Evolutionary conservation across 768 basidiomycete species (phyloP), one percentile per base, ranked within the genome.

Genomic region (Nidularia sp.): DNA sequence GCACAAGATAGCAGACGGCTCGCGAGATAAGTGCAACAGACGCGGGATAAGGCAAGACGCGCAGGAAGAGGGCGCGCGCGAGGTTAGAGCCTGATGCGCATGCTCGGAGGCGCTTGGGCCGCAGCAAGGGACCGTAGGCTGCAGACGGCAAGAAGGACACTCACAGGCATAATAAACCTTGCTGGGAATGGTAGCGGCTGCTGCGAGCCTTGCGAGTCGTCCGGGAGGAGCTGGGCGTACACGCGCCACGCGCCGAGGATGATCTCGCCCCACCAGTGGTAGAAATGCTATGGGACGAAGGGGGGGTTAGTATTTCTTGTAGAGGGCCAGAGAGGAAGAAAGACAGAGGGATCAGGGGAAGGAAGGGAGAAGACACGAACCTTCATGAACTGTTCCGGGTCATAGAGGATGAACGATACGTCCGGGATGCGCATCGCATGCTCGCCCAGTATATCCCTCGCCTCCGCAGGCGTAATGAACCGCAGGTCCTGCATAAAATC

Each of bases 251-350:
- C 62, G 2, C 75, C 75, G 1, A 77, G 62, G 9, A 78, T 69
- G 35, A 76, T 64, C 55, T 77, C 75, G 2, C 75, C 76, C 69
- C 74, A 77, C 72, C 72, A 75, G 47, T 76, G 75, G 52, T 77
- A 75, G 53, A 67, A 71, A 57, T 77, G 75, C 76, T 78, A 47
- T 29, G 25, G 4, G 25, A 29, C 18, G 25, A 4, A 4, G 25
- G 34, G 10, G 39, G 39, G 39, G 15, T 41, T 15, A 41, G 10
- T 10, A 12, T 41, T 41, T 12, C 2, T 41, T 41, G 10, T 41
- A 3, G 10, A 25, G 9, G n/a, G 13, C 25, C 2, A 9, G 12
- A 45, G 13, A 3, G 36, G 8, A 39, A 9, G 8, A 39, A 39
- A 8, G 9, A 45, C 39, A 41, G 10, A 10, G 15, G 10, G 15